Conservation (phyloP, 352 stramenopile species). For the Pythium biforme region DNA sequence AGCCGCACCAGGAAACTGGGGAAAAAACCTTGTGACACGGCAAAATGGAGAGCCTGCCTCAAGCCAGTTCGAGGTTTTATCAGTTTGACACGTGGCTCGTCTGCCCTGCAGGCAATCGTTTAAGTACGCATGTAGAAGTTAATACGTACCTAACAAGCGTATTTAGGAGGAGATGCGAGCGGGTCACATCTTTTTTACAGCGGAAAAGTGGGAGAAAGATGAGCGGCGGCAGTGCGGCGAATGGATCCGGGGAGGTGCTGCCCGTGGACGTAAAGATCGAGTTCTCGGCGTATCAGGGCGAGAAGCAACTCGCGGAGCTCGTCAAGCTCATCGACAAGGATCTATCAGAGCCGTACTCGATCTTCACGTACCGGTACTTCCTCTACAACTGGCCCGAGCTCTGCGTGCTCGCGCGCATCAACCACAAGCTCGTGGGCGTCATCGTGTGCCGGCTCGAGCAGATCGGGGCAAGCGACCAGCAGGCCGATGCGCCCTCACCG, state of each 20-base stretch:
- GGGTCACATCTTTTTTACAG: neutral
- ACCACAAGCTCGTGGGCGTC: slow-evolving; percentile 87
- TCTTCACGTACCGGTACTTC: slow-evolving; percentile 98
- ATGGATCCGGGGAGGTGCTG: slow-evolving; percentile 11
- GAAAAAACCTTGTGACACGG: slow-evolving; percentile 17
- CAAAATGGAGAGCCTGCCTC: neutral
- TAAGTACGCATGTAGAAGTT: neutral
- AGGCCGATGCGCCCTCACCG: slow-evolving; percentile 3
- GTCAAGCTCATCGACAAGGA: slow-evolving; percentile 94
- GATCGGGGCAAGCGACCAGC: slow-evolving; percentile 54
- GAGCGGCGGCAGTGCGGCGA: slow-evolving; percentile 6
- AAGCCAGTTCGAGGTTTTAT: slow-evolving; percentile 21
- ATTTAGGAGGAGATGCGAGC: neutral
- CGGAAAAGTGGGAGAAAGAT: slow-evolving; percentile 2
- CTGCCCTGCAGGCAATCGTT: neutral
- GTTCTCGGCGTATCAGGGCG: slow-evolving; percentile 77
- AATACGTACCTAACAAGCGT: slow-evolving; percentile 13
- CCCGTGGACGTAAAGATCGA: slow-evolving; percentile 37
- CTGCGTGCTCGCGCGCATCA: slow-evolving; percentile 84
- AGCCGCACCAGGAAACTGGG: slow-evolving; percentile 3
- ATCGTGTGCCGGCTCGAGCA: slow-evolving; percentile 92
- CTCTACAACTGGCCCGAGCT: slow-evolving; percentile 94
- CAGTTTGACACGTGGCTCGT: slow-evolving; percentile 16
- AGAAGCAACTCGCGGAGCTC: slow-evolving; percentile 90
- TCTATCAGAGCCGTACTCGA: slow-evolving; percentile 93